A percentile compares a stretch with the other conserved stretches of the same genome.
Conservation (phyloP, 805 yeast species). For the Nakazawaea ambrosiae region DNA sequence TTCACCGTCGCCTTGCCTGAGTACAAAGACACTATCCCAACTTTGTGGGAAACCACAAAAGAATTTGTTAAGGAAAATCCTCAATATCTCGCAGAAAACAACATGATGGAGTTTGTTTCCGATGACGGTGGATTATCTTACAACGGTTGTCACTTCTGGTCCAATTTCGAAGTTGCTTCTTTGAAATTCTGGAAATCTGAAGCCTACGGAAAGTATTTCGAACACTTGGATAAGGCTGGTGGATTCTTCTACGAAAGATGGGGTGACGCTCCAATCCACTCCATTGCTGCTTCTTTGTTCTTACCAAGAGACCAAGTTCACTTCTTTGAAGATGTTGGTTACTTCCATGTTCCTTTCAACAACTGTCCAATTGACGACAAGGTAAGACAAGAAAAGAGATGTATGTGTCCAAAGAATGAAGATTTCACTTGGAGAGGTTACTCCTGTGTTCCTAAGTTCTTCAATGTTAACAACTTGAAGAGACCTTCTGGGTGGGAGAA, state of each 20-base stretch:
- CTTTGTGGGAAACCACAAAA: conserved; percentile 69
- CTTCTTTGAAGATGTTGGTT: conserved; percentile 80
- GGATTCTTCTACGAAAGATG: conserved; percentile 93
- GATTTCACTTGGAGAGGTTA: conserved; percentile 76
- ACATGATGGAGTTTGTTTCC: conserved; percentile 63
- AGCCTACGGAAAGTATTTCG: conserved; percentile 66
- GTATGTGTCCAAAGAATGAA: conserved; percentile 65
- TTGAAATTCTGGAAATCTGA: conserved; percentile 69
- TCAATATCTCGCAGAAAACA: conserved; percentile 49
- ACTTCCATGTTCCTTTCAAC: conserved; percentile 74
- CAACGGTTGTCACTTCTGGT: conserved; percentile 87
- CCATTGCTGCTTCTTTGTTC: conserved; percentile 79
- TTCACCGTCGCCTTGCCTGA: conserved; percentile 78
- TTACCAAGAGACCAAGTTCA: conserved; percentile 65
- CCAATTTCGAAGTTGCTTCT: conserved; percentile 79
- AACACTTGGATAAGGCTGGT: conserved; percentile 69
- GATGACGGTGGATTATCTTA: conserved; percentile 64
- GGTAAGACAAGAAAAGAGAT: conserved; percentile 51
- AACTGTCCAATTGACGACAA: conserved; percentile 69
- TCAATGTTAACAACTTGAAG: conserved; percentile 42
- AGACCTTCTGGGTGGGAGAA: conserved; percentile 71
- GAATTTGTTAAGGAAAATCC: conserved; percentile 56
- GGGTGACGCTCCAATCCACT: conserved; percentile 94
- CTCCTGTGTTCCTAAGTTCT: conserved; percentile 64
- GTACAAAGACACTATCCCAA: conserved; percentile 61